Evolutionary conservation across 441 rosid species (phyloP), one percentile per base, ranked within the genome.

Genomic region (Aleurites moluccanus): DNA sequence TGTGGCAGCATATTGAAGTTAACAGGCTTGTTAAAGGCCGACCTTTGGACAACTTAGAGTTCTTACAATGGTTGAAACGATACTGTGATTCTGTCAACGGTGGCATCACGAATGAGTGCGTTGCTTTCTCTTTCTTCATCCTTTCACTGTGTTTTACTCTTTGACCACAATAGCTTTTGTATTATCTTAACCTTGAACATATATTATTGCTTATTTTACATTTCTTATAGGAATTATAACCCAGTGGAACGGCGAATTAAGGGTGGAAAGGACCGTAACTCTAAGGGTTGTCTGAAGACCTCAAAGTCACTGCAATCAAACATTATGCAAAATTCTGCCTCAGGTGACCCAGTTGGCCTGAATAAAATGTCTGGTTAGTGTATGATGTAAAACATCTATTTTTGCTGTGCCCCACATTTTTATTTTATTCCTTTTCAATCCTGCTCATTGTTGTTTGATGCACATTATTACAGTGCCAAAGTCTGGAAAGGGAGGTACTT

Each of bases 1-100:
- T 40, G 4, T 86, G 84, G 73, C 90, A 96, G 99, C 96, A 92
- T 71, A 72, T 96, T 77, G 99, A 96, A 87, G 94, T 96, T 77
- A 92, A 88, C 80, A 89, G 86, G 85, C 97, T 96, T 68, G 91
- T 96, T 47, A 96, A 96, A 85, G 98, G 98, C 35, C 84, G 98
- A 47, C 96, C 98, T 44, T 78, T 96, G 85, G 99, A 96, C 87
- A 96, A 96, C 83, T 87, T 96, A 90, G 99, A 96, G 90, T 93
- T 93, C 83, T 80, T 96, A 63, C 98, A 96, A 65, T 96, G 99
- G 99, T 84, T 96, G 82, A 96, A 92, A 80, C 90, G 97, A 64
- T 92, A 89, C 80, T 96, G 99, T 77, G 99, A 96, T 87, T 94
- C 98, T 73, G 82, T 92, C 4, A 96, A 96, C 76, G 99, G 98